A percentile compares a stretch with the other conserved stretches of the same genome.
These are phyloP conservation scores for Colletotrichum trifolii DNA, from an alignment of 2,329 filamentous ascomycete genomes.

Conservation along the genomic window DNA sequence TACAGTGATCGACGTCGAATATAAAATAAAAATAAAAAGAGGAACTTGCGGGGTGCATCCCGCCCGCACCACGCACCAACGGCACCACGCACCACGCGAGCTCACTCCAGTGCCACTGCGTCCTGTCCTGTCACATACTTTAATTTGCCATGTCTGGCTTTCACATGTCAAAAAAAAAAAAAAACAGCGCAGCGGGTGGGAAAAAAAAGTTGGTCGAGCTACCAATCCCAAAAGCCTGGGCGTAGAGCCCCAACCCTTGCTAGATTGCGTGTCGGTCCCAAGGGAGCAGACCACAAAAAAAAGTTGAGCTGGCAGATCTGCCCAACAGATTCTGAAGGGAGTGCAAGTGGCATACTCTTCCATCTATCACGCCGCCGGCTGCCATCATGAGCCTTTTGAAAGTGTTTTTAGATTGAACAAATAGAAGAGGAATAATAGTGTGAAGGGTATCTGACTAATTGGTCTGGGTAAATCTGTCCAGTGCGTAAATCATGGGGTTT, in stretches of 20 bases:
- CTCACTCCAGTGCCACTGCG: background rate
- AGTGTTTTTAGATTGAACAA: background rate
- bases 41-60: conserved; percentile 35
- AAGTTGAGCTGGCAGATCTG: conserved; percentile 35
- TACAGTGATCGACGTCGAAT: conserved; percentile 20
- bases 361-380: background rate
- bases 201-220: conserved; percentile 4
- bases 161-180: conserved; percentile 35
- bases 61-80: background rate
- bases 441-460: conserved; percentile 30
- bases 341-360: background rate
- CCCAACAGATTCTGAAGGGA: conserved; percentile 26
- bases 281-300: conserved; percentile 22
- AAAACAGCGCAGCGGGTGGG: no score
- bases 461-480: conserved; percentile 27
- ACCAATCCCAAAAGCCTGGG: conserved; percentile 9
- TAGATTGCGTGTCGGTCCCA: conserved; percentile 16
- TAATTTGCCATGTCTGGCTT: background rate
- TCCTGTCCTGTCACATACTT: no score
- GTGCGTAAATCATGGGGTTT: conserved; percentile 11
- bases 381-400: background rate
- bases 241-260: conserved; percentile 23
- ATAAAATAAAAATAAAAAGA: conserved; percentile 30
- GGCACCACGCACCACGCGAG: conserved; percentile 22
- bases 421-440: conserved; percentile 9